phyloP scores from a whole-genome alignment of 345 rosid genomes.

The Euphorbia pulcherrima region DNA sequence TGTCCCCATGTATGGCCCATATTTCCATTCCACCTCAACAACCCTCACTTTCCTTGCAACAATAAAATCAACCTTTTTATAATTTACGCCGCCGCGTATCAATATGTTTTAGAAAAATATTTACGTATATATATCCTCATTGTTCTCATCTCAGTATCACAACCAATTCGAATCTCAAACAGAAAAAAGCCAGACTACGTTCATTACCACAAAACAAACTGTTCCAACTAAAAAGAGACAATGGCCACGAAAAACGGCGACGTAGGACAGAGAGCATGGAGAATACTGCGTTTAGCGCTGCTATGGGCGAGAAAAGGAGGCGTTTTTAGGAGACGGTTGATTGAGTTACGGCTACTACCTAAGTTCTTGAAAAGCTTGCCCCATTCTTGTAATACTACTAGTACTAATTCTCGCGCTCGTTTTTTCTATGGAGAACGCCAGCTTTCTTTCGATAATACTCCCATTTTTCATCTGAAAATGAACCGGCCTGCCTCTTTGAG shows the following conservation, averaged over 20 bases:
- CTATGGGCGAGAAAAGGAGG: constrained; percentile 74
- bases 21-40: constrained; percentile 11
- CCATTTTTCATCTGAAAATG: constrained; percentile 63
- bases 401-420: constrained; percentile 22
- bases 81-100: constrained; percentile 20
- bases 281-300: constrained; percentile 48
- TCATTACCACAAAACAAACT: neutral
- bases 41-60: neutral
- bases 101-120: neutral
- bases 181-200: too few relatives aligned
- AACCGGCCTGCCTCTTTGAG: constrained; percentile 59
- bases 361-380: constrained; percentile 52
- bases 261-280: constrained; percentile 44
- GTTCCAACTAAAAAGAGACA: neutral
- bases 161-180: neutral
- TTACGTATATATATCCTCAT: neutral
- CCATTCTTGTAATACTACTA: constrained; percentile 1
- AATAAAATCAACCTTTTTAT: neutral
- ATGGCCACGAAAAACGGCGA: constrained; percentile 35
- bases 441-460: constrained; percentile 85
- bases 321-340: constrained; percentile 47
- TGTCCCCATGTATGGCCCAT: constrained; percentile 17
- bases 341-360: constrained; percentile 47
- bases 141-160: neutral
- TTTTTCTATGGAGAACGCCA: constrained; percentile 50